These are phyloP conservation scores for Lumnitzera racemosa DNA, from an alignment of 345 rosid species.

Conservation along the genomic window DNA sequence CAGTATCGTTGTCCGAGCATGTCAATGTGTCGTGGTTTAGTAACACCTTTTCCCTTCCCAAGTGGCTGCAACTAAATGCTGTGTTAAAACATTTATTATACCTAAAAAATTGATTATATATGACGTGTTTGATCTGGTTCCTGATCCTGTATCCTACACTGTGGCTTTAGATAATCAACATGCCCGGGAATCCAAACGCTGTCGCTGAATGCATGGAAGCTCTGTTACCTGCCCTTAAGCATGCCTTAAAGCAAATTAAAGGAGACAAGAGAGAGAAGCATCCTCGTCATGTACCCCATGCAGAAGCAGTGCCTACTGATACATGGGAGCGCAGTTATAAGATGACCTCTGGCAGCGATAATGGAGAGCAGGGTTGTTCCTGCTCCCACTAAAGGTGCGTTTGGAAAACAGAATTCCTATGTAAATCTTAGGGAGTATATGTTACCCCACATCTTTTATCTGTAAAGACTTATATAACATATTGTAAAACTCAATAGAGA, in stretches of 20 bases:
- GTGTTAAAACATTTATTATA: no score
- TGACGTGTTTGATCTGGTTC: background rate
- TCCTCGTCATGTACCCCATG: slow-evolving; percentile 80
- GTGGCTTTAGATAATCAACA: slow-evolving; percentile 67
- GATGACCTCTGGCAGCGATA: slow-evolving; percentile 30
- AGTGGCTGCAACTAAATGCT: no score
- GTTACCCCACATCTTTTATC: no score
- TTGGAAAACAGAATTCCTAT: no score
- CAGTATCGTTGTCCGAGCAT: no score
- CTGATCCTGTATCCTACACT: background rate
- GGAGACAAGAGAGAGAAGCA: slow-evolving; percentile 95
- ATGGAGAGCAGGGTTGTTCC: slow-evolving; percentile 28
- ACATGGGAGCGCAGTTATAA: slow-evolving; percentile 70
- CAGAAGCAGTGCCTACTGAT: slow-evolving; percentile 38
- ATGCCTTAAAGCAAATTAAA: slow-evolving; percentile 78
- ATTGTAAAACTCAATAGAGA: no score
- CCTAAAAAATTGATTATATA: no score
- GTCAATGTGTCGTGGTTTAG: no score
- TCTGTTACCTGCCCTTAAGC: slow-evolving; percentile 76
- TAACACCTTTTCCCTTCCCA: no score
- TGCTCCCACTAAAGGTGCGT: slow-evolving; percentile 42
- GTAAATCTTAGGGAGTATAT: background rate
- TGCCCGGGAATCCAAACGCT: slow-evolving; percentile 97
- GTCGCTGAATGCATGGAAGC: slow-evolving; percentile 95
- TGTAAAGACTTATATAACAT: no score